phyloP scores from a whole-genome alignment of 495 filamentous ascomycete genomes.

The Xylaria venustula region DNA sequence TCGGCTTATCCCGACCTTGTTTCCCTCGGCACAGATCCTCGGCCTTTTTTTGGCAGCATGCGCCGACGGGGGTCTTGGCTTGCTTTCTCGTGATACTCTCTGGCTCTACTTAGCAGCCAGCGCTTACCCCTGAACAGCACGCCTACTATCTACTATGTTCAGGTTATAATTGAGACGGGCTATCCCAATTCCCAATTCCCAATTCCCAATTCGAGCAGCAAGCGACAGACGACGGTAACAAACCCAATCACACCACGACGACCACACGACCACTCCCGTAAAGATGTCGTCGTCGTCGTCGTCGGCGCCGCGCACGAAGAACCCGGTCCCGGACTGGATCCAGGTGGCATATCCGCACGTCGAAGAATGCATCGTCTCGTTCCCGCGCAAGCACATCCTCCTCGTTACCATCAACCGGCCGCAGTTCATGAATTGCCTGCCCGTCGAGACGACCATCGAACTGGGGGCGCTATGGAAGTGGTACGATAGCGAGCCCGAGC shows the following conservation, averaged over 20 bases:
- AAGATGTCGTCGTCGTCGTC: conserved; percentile 3
- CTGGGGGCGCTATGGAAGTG: conserved; percentile 28
- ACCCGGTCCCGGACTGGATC: conserved; percentile 22
- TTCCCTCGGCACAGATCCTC: no score
- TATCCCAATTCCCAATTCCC: background rate
- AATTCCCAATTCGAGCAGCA: background rate
- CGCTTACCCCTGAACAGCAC: no score
- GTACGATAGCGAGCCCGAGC: conserved; percentile 27
- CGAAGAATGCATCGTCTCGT: conserved; percentile 22
- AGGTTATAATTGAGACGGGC: no score
- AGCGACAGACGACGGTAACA: background rate
- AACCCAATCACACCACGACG: background rate
- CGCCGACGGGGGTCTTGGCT: no score
- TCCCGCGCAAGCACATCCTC: conserved; percentile 28
- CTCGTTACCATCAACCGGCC: conserved; percentile 30
- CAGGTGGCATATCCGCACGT: conserved; percentile 23
- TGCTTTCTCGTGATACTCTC: no score
- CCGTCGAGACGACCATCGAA: conserved; percentile 22
- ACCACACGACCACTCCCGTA: background rate
- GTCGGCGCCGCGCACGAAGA: conserved; percentile 16
- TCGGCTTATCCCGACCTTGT: no score
- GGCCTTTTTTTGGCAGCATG: no score
- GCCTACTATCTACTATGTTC: no score
- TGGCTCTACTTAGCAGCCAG: no score
- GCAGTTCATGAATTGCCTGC: conserved; percentile 28